Percentiles rank a stretch among this genome's conserved stretches.
These are phyloP conservation scores for Ustilago sp. DNA, from an alignment of 1,284 basidiomycete species.

Conservation along the genomic window DNA sequence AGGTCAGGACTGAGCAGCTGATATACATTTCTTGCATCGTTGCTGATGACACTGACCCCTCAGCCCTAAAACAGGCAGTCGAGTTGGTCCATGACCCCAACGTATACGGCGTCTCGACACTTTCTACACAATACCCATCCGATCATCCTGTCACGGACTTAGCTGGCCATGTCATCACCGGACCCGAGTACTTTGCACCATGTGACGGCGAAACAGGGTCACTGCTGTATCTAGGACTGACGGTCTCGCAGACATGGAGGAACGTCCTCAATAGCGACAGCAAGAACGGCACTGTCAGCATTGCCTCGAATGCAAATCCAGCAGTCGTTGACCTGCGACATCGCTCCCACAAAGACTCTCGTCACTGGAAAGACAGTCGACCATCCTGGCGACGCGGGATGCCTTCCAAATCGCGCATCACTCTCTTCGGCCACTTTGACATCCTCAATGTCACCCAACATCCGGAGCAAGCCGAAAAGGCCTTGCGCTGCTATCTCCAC, in stretches of 20 bases:
- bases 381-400: constrained; percentile 65
- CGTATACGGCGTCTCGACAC: constrained; percentile 55
- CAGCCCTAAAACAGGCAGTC: constrained; percentile 41
- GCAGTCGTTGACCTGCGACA: constrained; percentile 57
- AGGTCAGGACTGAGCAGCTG: too few relatives aligned
- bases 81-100: constrained; percentile 37
- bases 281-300: constrained; percentile 57
- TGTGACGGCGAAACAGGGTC: constrained; percentile 58
- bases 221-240: constrained; percentile 64
- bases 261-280: constrained; percentile 47
- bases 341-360: constrained; percentile 12
- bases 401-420: constrained; percentile 63
- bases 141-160: constrained; percentile 37
- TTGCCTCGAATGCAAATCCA: constrained; percentile 56
- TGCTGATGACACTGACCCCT: background rate
- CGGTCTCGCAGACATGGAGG: constrained; percentile 66
- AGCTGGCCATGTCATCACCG: constrained; percentile 41
- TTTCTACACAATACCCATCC: constrained; percentile 52
- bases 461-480: constrained; percentile 16
- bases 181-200: constrained; percentile 66
- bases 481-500: constrained; percentile 49
- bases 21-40: background rate
- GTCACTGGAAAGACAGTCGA: constrained; percentile 52
- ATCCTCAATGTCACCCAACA: constrained; percentile 31
- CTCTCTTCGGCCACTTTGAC: constrained; percentile 62